Evolutionary conservation across 2,329 filamentous ascomycete genomes (phyloP).

Genomic region (Scytalidium lignicola): DNA sequence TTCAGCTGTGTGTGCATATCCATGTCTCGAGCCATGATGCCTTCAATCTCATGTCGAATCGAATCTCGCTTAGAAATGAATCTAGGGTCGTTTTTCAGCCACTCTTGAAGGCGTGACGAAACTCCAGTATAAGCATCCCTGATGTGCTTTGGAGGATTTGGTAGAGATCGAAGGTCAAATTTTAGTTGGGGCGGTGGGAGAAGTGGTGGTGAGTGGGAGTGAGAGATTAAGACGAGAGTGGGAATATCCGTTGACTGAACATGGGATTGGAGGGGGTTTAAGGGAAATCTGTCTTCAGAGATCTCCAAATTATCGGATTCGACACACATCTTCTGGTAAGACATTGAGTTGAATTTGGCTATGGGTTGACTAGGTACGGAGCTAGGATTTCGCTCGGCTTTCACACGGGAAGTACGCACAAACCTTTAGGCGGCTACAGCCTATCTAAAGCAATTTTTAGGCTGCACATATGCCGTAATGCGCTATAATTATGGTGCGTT

Average conservation of each 20-base stretch:
- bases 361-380: no score
- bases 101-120: conserved; percentile 12
- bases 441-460: no score
- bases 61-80: conserved; percentile 10
- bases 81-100: conserved; percentile 8
- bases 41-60: conserved; percentile 8
- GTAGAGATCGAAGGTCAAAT: conserved; percentile 13
- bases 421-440: no score
- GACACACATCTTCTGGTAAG: no score
- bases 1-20: conserved; percentile 2
- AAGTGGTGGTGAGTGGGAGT: conserved; percentile 13
- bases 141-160: conserved; percentile 16
- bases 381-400: no score
- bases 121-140: conserved; percentile 13
- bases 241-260: neutral
- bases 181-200: conserved; percentile 8
- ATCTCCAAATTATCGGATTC: neutral
- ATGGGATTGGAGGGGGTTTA: neutral
- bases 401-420: no score
- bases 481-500: no score
- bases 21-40: conserved; percentile 1
- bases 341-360: no score
- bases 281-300: neutral
- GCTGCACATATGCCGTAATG: no score
- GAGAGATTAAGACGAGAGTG: conserved; percentile 11